These are phyloP conservation scores for Biancaea sappan DNA, from an alignment of 306 rosid species.

Conservation along the genomic window DNA sequence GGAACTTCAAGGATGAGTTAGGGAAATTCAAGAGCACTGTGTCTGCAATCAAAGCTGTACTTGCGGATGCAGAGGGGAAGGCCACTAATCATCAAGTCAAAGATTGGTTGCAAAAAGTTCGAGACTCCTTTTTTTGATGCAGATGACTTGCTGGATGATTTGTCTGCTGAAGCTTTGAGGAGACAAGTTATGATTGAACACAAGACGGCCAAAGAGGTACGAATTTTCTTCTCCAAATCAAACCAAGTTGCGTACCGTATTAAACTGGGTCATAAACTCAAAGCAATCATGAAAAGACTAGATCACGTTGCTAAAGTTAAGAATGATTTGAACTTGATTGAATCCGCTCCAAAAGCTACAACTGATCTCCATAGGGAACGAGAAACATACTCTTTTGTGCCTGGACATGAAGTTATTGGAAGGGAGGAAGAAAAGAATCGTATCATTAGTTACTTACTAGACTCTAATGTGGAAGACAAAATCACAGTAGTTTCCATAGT, in stretches of 20 bases:
- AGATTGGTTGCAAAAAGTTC: not conserved
- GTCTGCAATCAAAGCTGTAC: not conserved
- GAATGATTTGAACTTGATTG: not conserved
- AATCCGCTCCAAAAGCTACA: too few relatives aligned
- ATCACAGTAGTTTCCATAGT: not conserved
- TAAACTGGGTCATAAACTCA: not conserved
- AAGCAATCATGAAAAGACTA: not conserved
- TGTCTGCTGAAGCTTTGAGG: not conserved
- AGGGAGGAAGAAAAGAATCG: not conserved
- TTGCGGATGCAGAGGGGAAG: not conserved
- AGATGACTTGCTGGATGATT: not conserved
- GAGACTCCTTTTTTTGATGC: constrained; percentile 4
- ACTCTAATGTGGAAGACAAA: not conserved
- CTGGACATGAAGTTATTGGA: not conserved
- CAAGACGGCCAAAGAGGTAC: not conserved
- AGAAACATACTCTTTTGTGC: not conserved
- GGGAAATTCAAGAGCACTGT: not conserved
- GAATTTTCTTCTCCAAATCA: not conserved
- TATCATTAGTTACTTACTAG: fast-evolving
- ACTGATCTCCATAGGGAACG: too few relatives aligned
- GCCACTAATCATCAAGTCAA: not conserved
- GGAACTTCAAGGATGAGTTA: not conserved
- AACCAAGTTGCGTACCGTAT: not conserved
- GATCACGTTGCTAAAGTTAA: not conserved
- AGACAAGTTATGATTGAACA: not conserved